Percentiles rank a stretch among this genome's conserved stretches.
Conservation (phyloP, 805 yeast species). For the Pichia sporocuriosa region DNA sequence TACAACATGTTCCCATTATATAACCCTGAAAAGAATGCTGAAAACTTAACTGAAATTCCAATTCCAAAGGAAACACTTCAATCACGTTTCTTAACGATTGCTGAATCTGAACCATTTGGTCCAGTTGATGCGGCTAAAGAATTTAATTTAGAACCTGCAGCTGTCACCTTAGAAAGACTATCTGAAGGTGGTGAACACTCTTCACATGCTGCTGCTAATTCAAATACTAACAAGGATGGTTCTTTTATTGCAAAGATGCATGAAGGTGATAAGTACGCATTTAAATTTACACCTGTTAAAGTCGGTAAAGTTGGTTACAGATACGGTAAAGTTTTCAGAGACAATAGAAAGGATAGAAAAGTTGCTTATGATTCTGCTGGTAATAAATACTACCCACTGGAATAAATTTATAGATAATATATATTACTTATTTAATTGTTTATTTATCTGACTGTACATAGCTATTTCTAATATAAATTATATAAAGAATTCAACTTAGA, state of each 20-base stretch:
- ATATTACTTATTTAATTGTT: too few relatives aligned
- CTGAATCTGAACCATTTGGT: conserved; percentile 93
- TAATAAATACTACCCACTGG: conserved; percentile 35
- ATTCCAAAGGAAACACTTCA: conserved; percentile 75
- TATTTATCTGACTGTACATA: not conserved
- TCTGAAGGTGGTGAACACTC: conserved; percentile 52
- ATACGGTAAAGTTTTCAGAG: conserved; percentile 87
- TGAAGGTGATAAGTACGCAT: conserved; percentile 63
- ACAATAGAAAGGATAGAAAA: conserved; percentile 77
- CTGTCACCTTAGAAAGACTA: conserved; percentile 63
- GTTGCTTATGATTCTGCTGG: conserved; percentile 67
- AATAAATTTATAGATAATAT: conserved; percentile 10
- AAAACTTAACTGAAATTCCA: conserved; percentile 91
- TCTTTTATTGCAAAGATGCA: conserved; percentile 51
- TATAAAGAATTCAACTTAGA: too few relatives aligned
- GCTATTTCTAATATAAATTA: not conserved
- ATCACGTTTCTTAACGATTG: conserved; percentile 80
- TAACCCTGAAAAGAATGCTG: conserved; percentile 42
- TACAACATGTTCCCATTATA: conserved; percentile 78
- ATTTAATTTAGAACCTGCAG: conserved; percentile 83
- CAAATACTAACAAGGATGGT: conserved; percentile 23
- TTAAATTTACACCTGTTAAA: conserved; percentile 69
- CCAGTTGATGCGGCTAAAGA: conserved; percentile 90
- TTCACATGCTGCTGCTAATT: conserved; percentile 26
- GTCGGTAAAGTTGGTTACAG: conserved; percentile 86